Evolutionary conservation across 805 yeast genomes (phyloP).

Genomic region (Kluyveromyces nonfermentans): DNA sequence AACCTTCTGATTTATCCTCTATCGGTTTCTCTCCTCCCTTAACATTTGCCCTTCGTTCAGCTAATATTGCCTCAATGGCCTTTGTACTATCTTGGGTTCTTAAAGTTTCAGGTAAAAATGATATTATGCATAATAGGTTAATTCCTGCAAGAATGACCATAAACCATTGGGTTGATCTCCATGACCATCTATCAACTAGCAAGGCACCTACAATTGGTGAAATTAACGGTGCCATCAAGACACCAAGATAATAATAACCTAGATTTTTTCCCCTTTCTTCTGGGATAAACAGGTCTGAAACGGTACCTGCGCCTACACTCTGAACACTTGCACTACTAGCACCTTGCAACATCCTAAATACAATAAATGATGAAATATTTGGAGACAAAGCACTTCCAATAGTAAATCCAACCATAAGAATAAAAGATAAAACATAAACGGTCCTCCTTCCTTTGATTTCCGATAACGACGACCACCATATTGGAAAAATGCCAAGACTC

Average conservation of each 20-base stretch:
- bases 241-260: slow-evolving; percentile 75
- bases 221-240: slow-evolving; percentile 67
- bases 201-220: slow-evolving; percentile 80
- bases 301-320: slow-evolving; percentile 84
- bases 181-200: slow-evolving; percentile 61
- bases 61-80: slow-evolving; percentile 38
- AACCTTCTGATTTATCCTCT: background rate
- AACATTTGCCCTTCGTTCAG: slow-evolving; percentile 26
- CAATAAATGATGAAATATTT: slow-evolving; percentile 51
- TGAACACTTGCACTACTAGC: slow-evolving; percentile 82
- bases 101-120: slow-evolving; percentile 70
- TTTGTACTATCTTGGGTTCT: slow-evolving; percentile 45
- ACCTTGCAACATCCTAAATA: slow-evolving; percentile 62
- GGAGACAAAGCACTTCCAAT: slow-evolving; percentile 66
- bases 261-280: slow-evolving; percentile 67
- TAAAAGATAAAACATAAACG: slow-evolving; percentile 61
- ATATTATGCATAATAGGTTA: slow-evolving; percentile 38
- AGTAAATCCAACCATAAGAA: slow-evolving; percentile 52
- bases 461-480: slow-evolving; percentile 83
- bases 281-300: slow-evolving; percentile 60
- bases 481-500: slow-evolving; percentile 68
- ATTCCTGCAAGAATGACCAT: slow-evolving; percentile 58
- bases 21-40: slow-evolving; percentile 2
- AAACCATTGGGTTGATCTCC: slow-evolving; percentile 88
- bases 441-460: slow-evolving; percentile 69